These are phyloP conservation scores for Verbena officinalis DNA, from an alignment of 257 asterid genomes.

Conservation along the genomic window DNA sequence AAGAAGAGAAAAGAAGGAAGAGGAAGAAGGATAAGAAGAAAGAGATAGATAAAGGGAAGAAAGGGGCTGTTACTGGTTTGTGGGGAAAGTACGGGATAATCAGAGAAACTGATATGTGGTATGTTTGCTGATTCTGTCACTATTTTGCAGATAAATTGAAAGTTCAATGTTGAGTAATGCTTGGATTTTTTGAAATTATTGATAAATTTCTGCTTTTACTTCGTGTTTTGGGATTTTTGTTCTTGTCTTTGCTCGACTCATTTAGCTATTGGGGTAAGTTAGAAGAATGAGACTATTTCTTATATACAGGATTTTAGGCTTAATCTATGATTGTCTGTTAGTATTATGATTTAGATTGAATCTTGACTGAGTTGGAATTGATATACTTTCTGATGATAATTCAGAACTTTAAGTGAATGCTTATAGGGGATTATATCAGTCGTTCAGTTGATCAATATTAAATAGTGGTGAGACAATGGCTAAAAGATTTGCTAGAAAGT, in stretches of 20 bases:
- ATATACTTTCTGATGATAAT: background rate
- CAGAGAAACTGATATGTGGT: slow-evolving; percentile 99
- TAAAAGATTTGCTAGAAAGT: background rate
- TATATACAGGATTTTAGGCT: background rate
- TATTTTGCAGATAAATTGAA: background rate
- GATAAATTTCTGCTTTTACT: background rate
- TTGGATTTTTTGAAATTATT: background rate
- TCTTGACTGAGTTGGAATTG: background rate
- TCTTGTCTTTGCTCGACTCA: slow-evolving; percentile 2
- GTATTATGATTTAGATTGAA: background rate
- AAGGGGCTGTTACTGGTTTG: slow-evolving; percentile 78
- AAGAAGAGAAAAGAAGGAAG: slow-evolving; percentile 41
- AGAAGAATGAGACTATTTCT: background rate
- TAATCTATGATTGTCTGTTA: slow-evolving; percentile 1
- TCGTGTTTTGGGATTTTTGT: background rate
- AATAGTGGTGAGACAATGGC: background rate
- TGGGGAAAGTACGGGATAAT: slow-evolving; percentile 98
- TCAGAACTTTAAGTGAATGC: background rate
- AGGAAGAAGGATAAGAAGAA: slow-evolving; percentile 55
- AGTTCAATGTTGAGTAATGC: background rate
- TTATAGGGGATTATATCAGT: background rate
- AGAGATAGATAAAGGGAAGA: slow-evolving; percentile 62
- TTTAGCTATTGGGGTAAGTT: background rate
- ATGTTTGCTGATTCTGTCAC: slow-evolving; percentile 24
- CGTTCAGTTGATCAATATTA: background rate